A percentile compares a stretch with the other conserved stretches of the same genome.
Conservation (phyloP, 768 basidiomycete genomes). For the Hortiboletus flavorubellus region DNA sequence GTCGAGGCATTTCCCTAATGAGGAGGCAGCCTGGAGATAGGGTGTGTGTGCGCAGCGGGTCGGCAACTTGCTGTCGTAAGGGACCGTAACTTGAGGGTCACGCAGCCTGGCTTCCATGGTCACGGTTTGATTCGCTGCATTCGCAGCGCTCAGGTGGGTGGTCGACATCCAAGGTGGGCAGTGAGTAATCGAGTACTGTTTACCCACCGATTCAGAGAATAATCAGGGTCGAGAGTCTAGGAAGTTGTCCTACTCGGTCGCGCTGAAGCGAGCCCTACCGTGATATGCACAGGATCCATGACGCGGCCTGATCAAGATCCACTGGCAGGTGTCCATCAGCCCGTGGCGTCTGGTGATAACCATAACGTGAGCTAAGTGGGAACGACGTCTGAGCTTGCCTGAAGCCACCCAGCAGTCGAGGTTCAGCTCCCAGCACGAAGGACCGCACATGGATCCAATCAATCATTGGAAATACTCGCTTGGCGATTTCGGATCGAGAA, state of each 20-base stretch:
- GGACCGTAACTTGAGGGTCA: slow-evolving; percentile 7
- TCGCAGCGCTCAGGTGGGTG: neutral
- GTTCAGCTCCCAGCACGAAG: neutral
- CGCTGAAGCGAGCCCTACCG: neutral
- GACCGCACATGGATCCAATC: neutral
- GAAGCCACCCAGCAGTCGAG: neutral
- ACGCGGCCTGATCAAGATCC: slow-evolving; percentile 16
- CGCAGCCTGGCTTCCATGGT: neutral
- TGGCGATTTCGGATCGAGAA: neutral
- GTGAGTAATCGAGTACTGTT: neutral
- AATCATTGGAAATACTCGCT: neutral
- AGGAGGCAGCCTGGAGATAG: slow-evolving; percentile 21
- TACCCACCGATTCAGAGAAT: neutral
- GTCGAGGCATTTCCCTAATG: slow-evolving; percentile 13
- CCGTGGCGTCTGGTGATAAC: slow-evolving; percentile 12
- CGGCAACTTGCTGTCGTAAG: slow-evolving; percentile 23
- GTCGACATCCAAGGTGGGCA: neutral
- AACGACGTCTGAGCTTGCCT: neutral
- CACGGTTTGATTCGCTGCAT: neutral
- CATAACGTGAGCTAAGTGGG: slow-evolving; percentile 13
- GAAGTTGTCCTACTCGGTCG: neutral
- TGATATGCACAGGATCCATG: neutral
- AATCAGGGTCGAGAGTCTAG: neutral
- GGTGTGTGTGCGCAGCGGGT: slow-evolving; percentile 9
- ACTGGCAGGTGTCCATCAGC: neutral